Evolutionary conservation across 176 grass and related monocot genomes (phyloP).

Genomic region (Oryza officinalis): DNA sequence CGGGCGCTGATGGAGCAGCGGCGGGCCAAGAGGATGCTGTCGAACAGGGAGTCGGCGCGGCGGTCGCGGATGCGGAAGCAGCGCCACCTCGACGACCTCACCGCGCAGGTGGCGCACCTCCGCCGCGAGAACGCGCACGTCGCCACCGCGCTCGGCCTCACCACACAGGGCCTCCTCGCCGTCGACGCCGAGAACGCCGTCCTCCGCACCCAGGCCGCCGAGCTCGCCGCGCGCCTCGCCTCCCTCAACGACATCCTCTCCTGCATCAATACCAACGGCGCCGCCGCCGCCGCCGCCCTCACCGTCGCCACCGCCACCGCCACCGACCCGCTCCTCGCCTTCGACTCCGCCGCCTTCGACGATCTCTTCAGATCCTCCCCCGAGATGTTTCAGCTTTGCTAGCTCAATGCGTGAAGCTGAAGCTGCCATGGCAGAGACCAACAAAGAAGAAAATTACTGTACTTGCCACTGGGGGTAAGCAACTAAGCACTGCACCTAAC

Average conservation of each 20-base stretch:
- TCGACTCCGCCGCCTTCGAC: constrained; percentile 39
- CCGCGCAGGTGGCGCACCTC: constrained; percentile 62
- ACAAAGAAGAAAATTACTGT: background rate
- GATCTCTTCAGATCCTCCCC: constrained; percentile 50
- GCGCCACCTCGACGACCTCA: constrained; percentile 83
- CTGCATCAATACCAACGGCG: constrained; percentile 52
- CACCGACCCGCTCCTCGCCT: constrained; percentile 34
- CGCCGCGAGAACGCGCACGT: constrained; percentile 75
- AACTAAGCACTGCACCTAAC: constrained; percentile 32
- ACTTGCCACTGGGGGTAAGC: constrained; percentile 13
- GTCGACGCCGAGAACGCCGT: constrained; percentile 88
- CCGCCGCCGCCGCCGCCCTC: constrained; percentile 9
- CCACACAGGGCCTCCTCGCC: constrained; percentile 60
- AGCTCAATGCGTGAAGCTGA: constrained; percentile 4
- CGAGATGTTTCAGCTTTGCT: constrained; percentile 76
- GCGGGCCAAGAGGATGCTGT: constrained; percentile 80
- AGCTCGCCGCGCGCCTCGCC: constrained; percentile 62
- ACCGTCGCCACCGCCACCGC: constrained; percentile 16
- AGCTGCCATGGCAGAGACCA: constrained; percentile 19
- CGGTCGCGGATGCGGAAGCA: constrained; percentile 93
- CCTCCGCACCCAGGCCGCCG: constrained; percentile 72
- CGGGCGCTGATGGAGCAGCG: constrained; percentile 67
- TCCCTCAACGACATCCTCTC: constrained; percentile 77
- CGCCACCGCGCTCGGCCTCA: constrained; percentile 53
- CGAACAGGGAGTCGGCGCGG: constrained; percentile 88